phyloP scores from a whole-genome alignment of 345 rosid genomes.

The Arabis hirsuta region DNA sequence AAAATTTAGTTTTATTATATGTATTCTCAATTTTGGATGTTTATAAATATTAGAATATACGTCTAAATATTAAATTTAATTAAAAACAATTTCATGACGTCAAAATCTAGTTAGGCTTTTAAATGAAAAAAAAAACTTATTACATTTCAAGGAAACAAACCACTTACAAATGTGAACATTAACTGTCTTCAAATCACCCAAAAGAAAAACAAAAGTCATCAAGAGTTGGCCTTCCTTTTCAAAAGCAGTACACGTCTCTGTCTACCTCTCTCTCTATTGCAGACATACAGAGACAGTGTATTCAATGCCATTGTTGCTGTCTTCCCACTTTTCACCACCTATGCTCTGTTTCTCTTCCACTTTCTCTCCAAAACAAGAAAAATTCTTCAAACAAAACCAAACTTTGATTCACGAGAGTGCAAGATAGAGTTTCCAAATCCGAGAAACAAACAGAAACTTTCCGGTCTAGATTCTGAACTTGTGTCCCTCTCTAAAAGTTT shows the following conservation, averaged over 20 bases:
- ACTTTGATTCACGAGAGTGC: slow-evolving; percentile 32
- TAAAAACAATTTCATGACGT: no score
- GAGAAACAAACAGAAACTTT: slow-evolving; percentile 20
- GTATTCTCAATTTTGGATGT: no score
- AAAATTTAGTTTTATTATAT: no score
- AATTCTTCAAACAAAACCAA: background rate
- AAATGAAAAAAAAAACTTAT: no score
- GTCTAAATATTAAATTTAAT: no score
- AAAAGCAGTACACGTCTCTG: slow-evolving; percentile 46
- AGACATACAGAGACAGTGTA: slow-evolving; percentile 33
- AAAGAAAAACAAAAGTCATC: slow-evolving; percentile 35
- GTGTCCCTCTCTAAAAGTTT: slow-evolving; percentile 20
- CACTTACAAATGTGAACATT: slow-evolving; percentile 40
- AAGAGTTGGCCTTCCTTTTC: slow-evolving; percentile 36
- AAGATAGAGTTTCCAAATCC: slow-evolving; percentile 28
- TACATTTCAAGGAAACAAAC: slow-evolving; percentile 11
- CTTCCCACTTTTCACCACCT: slow-evolving; percentile 43
- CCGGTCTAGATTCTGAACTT: background rate
- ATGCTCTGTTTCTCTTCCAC: slow-evolving; percentile 21
- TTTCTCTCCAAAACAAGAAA: slow-evolving; percentile 28
- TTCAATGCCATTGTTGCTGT: slow-evolving; percentile 42
- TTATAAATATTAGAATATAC: no score
- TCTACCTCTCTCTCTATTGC: slow-evolving; percentile 24
- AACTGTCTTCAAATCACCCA: slow-evolving; percentile 15
- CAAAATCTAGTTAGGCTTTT: no score